These are phyloP conservation scores for Closterium sp. DNA, from an alignment of 139 green algal genomes.

Conservation along the genomic window DNA sequence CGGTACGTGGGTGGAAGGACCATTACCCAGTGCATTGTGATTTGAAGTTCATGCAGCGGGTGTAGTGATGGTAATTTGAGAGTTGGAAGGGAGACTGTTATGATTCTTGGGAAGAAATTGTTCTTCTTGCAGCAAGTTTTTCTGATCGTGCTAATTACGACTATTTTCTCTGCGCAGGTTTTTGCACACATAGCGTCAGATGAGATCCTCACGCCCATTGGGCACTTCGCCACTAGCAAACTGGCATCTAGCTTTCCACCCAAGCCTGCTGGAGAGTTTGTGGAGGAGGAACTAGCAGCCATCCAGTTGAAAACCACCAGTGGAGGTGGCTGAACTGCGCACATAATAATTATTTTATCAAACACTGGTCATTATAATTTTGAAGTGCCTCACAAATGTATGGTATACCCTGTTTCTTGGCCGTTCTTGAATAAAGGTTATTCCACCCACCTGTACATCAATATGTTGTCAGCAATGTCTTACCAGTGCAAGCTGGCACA, in stretches of 20 bases:
- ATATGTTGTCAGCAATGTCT: background rate
- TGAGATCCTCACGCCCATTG: conserved; percentile 67
- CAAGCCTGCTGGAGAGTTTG: conserved; percentile 63
- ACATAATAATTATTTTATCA: too few relatives aligned
- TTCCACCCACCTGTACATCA: background rate
- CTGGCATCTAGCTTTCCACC: conserved; percentile 58
- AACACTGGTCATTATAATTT: too few relatives aligned
- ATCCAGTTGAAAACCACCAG: conserved; percentile 5
- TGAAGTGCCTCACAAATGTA: too few relatives aligned
- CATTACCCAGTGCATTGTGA: background rate
- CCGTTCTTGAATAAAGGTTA: too few relatives aligned
- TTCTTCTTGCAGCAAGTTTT: too few relatives aligned
- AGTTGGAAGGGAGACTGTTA: background rate
- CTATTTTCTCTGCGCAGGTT: conserved; percentile 20
- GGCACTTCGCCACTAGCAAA: conserved; percentile 55
- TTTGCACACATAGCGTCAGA: conserved; percentile 56
- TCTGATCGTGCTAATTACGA: too few relatives aligned
- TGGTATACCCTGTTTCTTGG: too few relatives aligned
- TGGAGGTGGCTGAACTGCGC: background rate
- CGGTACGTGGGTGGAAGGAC: conserved; percentile 54
- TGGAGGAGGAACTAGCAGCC: conserved; percentile 67
- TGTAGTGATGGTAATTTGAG: background rate
- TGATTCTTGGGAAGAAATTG: too few relatives aligned
- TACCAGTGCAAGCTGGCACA: background rate
- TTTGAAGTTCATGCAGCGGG: background rate